phyloP scores from a whole-genome alignment of 2,329 filamentous ascomycete genomes.

The Clonostachys rhizophaga region DNA sequence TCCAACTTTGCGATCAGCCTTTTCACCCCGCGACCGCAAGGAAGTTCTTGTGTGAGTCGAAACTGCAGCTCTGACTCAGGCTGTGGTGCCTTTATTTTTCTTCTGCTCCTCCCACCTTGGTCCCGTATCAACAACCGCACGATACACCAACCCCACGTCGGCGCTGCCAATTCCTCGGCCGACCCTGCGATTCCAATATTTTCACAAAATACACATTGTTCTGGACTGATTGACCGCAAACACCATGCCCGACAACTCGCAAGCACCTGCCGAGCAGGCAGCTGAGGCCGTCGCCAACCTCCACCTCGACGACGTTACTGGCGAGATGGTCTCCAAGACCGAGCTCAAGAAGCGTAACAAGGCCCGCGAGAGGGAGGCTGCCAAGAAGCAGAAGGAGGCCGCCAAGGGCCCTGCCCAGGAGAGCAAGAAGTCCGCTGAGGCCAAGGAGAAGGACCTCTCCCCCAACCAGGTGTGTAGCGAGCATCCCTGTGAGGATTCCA shows the following conservation, averaged over 20 bases:
- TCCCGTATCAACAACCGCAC: too few relatives aligned
- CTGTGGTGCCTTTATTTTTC: too few relatives aligned
- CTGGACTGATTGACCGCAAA: neutral
- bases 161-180: too few relatives aligned
- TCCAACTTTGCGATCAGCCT: too few relatives aligned
- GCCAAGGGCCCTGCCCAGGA: constrained; percentile 63
- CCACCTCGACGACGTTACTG: constrained; percentile 87
- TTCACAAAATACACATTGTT: too few relatives aligned
- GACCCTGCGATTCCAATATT: too few relatives aligned
- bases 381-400: constrained; percentile 84
- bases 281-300: constrained; percentile 64
- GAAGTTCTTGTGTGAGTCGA: too few relatives aligned
- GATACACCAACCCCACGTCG: too few relatives aligned
- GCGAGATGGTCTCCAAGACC: constrained; percentile 79
- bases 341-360: constrained; percentile 96
- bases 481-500: neutral
- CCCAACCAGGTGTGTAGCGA: constrained; percentile 40
- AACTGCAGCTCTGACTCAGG: too few relatives aligned
- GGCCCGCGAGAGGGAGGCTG: constrained; percentile 78
- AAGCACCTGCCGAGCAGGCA: constrained; percentile 31
- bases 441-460: constrained; percentile 49
- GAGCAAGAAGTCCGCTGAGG: constrained; percentile 53
- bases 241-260: constrained; percentile 22
- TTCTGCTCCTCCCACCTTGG: too few relatives aligned
- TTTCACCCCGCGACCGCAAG: too few relatives aligned